Base-by-base conservation (phyloP, 129 eudicot species). In the Logfia minima region DNA sequence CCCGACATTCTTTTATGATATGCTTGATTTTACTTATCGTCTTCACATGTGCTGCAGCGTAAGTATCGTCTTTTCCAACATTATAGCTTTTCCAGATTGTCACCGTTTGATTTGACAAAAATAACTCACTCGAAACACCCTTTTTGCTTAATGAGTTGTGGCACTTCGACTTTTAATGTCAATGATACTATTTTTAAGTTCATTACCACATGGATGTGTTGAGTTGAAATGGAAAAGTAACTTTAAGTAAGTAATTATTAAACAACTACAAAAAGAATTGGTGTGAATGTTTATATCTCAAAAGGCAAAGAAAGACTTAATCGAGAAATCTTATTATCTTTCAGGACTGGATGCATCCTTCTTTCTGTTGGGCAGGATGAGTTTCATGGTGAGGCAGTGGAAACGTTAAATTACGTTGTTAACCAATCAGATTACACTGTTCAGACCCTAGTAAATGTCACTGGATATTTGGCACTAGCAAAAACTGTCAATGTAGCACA, bases 381-480 rank as follows among this genome's bases (percentile, higher is more conserved):
- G 53, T 91, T 94, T 81, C 96, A 89, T 43, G 65, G 80, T 32
- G 99, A 91, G 84, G 92, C 90, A 65, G 53, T 94, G 29, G 71
- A 83, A 78, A 94, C 99, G 63, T 77, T 94, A 75, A 78, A 89
- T 26, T 94, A 89, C 51, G 96, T 94, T 23, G 97, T 94, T 23
- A 88, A 89, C 74, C 99, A 94, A 78, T 94, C 99, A 58, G 99
- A 94, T 84, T 91, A 83, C 87, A 94, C 94, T 0, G 96, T 88
- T 61, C 88, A 94, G 83, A 91, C 89, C 56, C 89, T 91, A 18
- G 79, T 84, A 79, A 94, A 94, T 75, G 93, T 94, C 60, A 89
- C 97, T 0, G 88, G 79, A 67, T 94, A 89, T 82, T 67, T 94
- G 77, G 80, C 90, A 29, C 84, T 94, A 8, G 97, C 99, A 18